Base-by-base conservation (phyloP, 805 yeast genomes). In the Myxozyma kluyveri region DNA sequence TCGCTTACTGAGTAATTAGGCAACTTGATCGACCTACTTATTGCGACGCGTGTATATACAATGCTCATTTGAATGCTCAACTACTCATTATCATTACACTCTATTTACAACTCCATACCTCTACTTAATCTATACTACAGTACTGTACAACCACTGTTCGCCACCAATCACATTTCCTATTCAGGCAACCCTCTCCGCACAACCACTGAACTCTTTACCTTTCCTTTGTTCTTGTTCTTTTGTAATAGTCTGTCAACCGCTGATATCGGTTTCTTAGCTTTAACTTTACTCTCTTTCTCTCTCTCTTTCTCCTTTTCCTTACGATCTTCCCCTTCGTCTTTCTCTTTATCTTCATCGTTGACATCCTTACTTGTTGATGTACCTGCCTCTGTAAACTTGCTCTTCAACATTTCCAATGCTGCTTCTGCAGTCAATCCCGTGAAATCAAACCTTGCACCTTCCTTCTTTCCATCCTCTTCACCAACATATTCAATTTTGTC, bases 351-450 rank as follows among this genome's bases (percentile, higher is more conserved):
- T n/a, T 45, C 26, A 24, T 3, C 19, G 14, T 35, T 36, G 18
- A 42, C 24, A 2, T 44, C 17, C 23, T 27, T 31, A 3, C 24
- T 19, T 23, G 29, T 23, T 21, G 42, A 5, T 18, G 27, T 18
- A 14, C 6, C 19, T n/a, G 19, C 22, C 6, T 9, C n/a, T 4
- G 36, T 10, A 32, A 26, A 14, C 32, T 45, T 14, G 12, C 45
- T 32, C 9, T 42, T 47, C 27, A 49, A 42, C 33, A 29, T 40
- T 5, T 23, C 35, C 38, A 37, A 37, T 7, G 44, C 38, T 7
- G 52, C 52, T 5, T 27, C 12, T 23, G 44, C 38, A 18, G 43
- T 47, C 22, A 49, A 19, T 18, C 52, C 48, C 5, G 43, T 41
- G 10, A 35, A 43, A 3, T 42, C 45, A 3, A 48, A 18, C 3